Conservation (phyloP, 148 eudicot species). For the Fagopyrum esculentum region DNA sequence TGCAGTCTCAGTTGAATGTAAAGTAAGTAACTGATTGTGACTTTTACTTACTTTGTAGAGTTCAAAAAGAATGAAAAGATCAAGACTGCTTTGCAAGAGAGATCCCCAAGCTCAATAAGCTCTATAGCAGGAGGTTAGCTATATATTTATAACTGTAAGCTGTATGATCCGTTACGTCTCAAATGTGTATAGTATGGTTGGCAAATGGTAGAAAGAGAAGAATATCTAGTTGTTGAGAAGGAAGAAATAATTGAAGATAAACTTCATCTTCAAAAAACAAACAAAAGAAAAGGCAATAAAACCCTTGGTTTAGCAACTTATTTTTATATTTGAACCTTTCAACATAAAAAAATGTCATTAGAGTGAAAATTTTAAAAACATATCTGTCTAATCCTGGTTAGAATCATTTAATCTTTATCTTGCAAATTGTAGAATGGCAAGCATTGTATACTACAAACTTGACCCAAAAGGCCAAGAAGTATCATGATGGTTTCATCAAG, state of each 20-base stretch:
- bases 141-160: background rate
- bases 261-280: background rate
- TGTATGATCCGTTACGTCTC: background rate
- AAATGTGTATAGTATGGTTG: background rate
- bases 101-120: slow-evolving; percentile 32
- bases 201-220: background rate
- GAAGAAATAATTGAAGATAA: background rate
- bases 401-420: background rate
- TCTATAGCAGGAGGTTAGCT: slow-evolving; percentile 40
- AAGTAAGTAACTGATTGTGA: background rate
- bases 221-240: background rate
- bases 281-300: background rate
- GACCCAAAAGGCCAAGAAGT: slow-evolving; percentile 85
- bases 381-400: background rate
- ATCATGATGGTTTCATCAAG: slow-evolving; percentile 75
- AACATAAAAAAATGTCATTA: background rate
- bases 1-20: background rate
- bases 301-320: background rate
- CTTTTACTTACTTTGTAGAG: slow-evolving; percentile 33
- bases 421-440: slow-evolving; percentile 63
- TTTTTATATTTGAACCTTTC: background rate
- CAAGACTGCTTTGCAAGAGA: slow-evolving; percentile 50
- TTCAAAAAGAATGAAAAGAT: slow-evolving; percentile 64
- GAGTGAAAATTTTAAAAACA: background rate
- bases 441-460: slow-evolving; percentile 70